These are phyloP conservation scores for Cryptococcus sp. DNA, from an alignment of 1,284 basidiomycete genomes.

Conservation along the genomic window DNA sequence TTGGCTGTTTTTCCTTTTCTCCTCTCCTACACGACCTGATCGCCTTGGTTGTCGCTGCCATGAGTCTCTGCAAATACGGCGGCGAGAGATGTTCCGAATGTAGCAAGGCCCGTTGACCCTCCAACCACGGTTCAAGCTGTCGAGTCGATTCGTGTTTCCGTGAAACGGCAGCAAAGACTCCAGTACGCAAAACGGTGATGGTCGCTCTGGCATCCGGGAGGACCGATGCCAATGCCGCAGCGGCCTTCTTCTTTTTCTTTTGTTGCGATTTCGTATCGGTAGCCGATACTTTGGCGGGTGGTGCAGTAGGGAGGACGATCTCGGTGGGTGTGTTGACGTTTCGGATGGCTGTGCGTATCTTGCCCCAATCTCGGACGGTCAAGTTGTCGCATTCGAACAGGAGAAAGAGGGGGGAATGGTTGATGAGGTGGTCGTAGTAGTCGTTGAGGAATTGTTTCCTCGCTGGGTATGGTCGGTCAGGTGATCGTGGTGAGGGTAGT, in stretches of 20 bases:
- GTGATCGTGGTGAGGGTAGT: neutral
- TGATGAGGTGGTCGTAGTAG: conserved; percentile 44
- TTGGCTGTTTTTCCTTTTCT: conserved; percentile 32
- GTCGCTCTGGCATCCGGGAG: conserved; percentile 11
- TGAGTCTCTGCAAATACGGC: conserved; percentile 37
- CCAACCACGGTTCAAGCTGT: conserved; percentile 22
- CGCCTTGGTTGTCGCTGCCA: conserved; percentile 33
- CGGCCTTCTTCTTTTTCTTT: neutral
- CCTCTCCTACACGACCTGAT: conserved; percentile 25
- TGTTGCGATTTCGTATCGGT: neutral
- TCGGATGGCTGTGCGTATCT: conserved; percentile 37
- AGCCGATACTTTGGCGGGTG: too few relatives aligned
- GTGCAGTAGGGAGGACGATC: too few relatives aligned
- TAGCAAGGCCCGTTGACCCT: conserved; percentile 41
- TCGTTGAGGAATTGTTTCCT: conserved; percentile 46
- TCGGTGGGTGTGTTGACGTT: conserved; percentile 24
- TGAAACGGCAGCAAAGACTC: conserved; percentile 35
- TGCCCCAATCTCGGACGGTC: conserved; percentile 34
- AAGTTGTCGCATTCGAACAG: conserved; percentile 48
- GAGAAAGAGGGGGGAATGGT: conserved; percentile 39
- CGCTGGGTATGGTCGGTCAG: conserved; percentile 21
- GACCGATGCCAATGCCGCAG: neutral
- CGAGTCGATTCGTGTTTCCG: conserved; percentile 4
- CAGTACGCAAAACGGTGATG: conserved; percentile 43
- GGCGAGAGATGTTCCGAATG: conserved; percentile 44